Base-by-base conservation (phyloP, 192 early-diverging fungal species). In the Backusella liffmaniae region DNA sequence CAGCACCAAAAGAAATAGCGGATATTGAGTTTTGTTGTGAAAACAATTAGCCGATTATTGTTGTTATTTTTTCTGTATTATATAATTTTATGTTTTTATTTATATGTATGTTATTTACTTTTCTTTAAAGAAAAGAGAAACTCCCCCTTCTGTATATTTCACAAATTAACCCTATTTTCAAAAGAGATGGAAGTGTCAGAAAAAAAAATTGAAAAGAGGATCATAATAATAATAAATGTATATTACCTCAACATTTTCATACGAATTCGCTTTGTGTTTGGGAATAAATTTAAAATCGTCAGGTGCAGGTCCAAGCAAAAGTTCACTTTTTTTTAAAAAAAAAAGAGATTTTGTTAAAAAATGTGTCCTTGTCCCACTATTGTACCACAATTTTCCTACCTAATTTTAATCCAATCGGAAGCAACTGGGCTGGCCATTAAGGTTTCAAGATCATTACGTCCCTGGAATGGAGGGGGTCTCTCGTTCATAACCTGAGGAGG, bases 371-470 rank as follows among this genome's bases (percentile, higher is more conserved):
- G 42, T 44, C 42, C 42, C 42, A 44, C 42, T 44, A 44, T 30
- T 73, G 26, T 21, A 16, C 21, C 1, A 49, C 46, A 6, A n/a
- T n/a, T 21, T 49, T 32, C 68, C 72, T 72, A 84, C 84, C 76
- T 92, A 32, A 98, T 84, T 78, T 97, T 95, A 77, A 99, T 88
- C 97, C 97, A 99, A 83, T 98, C 97, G 26, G 79, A 73, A 4
- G 87, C 88, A 67, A 87, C 85, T n/a, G 88, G 77, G 66, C 92
- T 95, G 18, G 92, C 95, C 95, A 99, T 92, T 73, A 99, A 82
- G 1, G 96, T 99, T 83, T 99, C 97, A n/a, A 97, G 80, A 9
- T 98, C 96, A 76, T 96, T 90, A 35, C 97, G 85, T 9, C 97
- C 97, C n/a, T 85, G 77, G 76, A 91, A 99, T 7, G 88, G 82